A percentile compares a stretch with the other conserved stretches of the same genome.
phyloP scores from a whole-genome alignment of 1,139 yeast species.

The Casaregolazyma lundiana region DNA sequence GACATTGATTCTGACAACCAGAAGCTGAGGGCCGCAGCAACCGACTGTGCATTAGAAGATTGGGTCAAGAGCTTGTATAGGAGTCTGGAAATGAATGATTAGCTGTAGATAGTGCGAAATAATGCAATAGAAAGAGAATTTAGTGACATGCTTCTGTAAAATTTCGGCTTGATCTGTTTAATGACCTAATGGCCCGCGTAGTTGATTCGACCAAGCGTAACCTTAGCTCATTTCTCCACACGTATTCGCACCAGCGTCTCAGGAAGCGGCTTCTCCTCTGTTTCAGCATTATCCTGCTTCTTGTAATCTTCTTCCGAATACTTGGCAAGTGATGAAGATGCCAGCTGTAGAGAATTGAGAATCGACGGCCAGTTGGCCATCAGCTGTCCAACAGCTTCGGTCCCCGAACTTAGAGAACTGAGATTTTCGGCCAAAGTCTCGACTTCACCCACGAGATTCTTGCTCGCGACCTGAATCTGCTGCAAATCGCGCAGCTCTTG shows the following conservation, averaged over 20 bases:
- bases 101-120: not conserved
- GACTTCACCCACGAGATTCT: conserved; percentile 44
- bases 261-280: conserved; percentile 45
- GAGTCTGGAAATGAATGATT: conserved; percentile 2
- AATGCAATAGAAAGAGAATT: not conserved
- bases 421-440: conserved; percentile 47
- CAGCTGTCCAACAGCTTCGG: conserved; percentile 42
- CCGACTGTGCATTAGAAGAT: not conserved
- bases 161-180: no score
- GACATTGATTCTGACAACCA: conserved; percentile 2
- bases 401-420: conserved; percentile 50
- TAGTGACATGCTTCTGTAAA: no score
- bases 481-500: conserved; percentile 50
- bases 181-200: no score
- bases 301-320: conserved; percentile 47
- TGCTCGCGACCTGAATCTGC: conserved; percentile 48
- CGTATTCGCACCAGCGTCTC: conserved; percentile 68
- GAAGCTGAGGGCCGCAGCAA: not conserved
- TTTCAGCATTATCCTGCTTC: conserved; percentile 22
- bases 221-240: conserved; percentile 34
- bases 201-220: no score
- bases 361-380: conserved; percentile 67
- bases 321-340: conserved; percentile 48
- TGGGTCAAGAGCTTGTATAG: conserved; percentile 9
- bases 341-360: conserved; percentile 59